phyloP scores from a whole-genome alignment of 352 stramenopile species.

The Phytophthora meadii region DNA sequence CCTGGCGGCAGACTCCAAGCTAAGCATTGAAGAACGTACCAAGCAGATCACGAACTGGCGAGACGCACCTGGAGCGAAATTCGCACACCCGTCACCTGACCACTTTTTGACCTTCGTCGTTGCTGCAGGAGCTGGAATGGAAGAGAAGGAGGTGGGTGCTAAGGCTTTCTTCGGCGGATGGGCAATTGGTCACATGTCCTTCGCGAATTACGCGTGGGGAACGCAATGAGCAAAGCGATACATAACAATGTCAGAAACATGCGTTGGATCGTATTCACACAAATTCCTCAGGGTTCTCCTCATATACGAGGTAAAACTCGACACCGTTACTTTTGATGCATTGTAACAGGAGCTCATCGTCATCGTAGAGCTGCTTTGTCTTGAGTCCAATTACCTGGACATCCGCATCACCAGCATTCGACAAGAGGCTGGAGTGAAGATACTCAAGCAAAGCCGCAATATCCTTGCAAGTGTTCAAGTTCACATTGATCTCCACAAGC shows the following conservation, averaged over 20 bases:
- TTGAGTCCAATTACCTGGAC: slow-evolving; percentile 32
- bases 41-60: slow-evolving; percentile 21
- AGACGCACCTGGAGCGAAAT: slow-evolving; percentile 13
- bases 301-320: slow-evolving; percentile 37
- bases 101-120: slow-evolving; percentile 34
- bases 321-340: slow-evolving; percentile 35
- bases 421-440: slow-evolving; percentile 29
- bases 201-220: slow-evolving; percentile 33
- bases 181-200: slow-evolving; percentile 21
- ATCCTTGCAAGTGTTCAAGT: slow-evolving; percentile 27
- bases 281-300: slow-evolving; percentile 32
- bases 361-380: slow-evolving; percentile 19
- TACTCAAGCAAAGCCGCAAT: slow-evolving; percentile 26
- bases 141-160: slow-evolving; percentile 22
- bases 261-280: slow-evolving; percentile 2
- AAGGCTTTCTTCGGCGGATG: slow-evolving; percentile 22
- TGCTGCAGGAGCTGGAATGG: slow-evolving; percentile 25
- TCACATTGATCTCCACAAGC: slow-evolving; percentile 23
- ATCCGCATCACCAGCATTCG: slow-evolving; percentile 3
- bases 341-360: slow-evolving; percentile 22
- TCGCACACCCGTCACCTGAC: slow-evolving; percentile 20
- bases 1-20: slow-evolving; percentile 23
- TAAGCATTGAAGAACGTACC: slow-evolving; percentile 19
- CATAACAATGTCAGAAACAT: not conserved
- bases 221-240: not conserved